phyloP scores from a whole-genome alignment of 176 grass and related monocot species.

The Ensete glaucum region DNA sequence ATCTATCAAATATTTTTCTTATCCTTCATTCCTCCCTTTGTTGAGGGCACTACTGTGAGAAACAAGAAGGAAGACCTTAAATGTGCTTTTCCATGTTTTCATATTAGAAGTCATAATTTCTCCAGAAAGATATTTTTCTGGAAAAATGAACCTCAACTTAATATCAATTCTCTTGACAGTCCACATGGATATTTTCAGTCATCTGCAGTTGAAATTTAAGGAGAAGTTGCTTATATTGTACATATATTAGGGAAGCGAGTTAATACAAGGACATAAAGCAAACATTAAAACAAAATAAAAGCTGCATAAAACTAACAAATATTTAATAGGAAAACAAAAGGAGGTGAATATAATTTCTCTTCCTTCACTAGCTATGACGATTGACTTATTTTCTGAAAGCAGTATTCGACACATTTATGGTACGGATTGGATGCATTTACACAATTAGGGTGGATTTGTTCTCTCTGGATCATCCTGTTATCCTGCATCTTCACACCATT shows the following conservation, averaged over 20 bases:
- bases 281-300: background rate
- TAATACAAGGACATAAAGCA: background rate
- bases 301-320: background rate
- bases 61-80: too few relatives aligned
- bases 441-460: constrained; percentile 53
- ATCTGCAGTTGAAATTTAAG: background rate
- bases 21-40: too few relatives aligned
- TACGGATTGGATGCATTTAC: constrained; percentile 80
- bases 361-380: background rate
- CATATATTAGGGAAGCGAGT: background rate
- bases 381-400: constrained; percentile 35
- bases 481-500: constrained; percentile 22
- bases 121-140: background rate
- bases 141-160: background rate
- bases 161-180: background rate
- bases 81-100: too few relatives aligned
- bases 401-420: constrained; percentile 64
- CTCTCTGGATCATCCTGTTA: constrained; percentile 27
- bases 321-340: background rate
- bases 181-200: background rate
- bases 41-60: too few relatives aligned
- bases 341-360: constrained; percentile 1
- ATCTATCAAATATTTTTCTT: too few relatives aligned
- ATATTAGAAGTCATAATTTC: background rate
- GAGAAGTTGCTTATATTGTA: background rate